Evolutionary conservation across 805 yeast species (phyloP).

Genomic region (Yamadazyma nakazawae): DNA sequence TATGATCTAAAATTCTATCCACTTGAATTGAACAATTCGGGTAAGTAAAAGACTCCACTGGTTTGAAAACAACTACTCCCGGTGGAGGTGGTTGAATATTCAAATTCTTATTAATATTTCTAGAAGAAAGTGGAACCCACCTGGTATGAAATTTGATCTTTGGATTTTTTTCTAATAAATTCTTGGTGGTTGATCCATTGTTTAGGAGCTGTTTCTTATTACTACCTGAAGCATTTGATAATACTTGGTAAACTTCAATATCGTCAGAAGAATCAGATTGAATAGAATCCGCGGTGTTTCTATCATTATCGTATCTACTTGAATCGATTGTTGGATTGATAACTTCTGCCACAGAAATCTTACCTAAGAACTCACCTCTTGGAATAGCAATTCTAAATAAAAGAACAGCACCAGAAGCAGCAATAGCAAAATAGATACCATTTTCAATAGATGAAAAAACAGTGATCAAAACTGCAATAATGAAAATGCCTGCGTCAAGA

Average conservation of each 20-base stretch:
- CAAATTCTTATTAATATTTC: conserved; percentile 53
- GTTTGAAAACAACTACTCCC: conserved; percentile 83
- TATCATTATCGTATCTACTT: not conserved
- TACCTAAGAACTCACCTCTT: conserved; percentile 77
- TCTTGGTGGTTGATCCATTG: conserved; percentile 17
- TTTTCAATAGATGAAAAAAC: conserved; percentile 78
- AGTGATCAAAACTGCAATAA: conserved; percentile 69
- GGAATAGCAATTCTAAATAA: conserved; percentile 78
- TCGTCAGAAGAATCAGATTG: conserved; percentile 21
- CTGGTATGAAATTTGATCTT: conserved; percentile 48
- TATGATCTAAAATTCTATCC: conserved; percentile 66
- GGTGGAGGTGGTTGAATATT: conserved; percentile 78
- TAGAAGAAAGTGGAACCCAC: conserved; percentile 64
- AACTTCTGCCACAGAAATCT: conserved; percentile 69
- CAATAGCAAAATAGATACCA: conserved; percentile 88
- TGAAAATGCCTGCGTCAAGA: conserved; percentile 66
- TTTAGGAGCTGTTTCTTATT: conserved; percentile 17
- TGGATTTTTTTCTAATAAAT: conserved; percentile 27
- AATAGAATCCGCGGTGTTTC: not conserved
- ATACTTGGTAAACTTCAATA: conserved; percentile 43
- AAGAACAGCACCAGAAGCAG: conserved; percentile 74
- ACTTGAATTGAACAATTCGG: conserved; percentile 74
- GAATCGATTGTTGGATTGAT: conserved; percentile 50
- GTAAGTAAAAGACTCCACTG: conserved; percentile 77
- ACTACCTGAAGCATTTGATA: conserved; percentile 25